Base-by-base conservation (phyloP, 805 yeast species). In the Candida taoyuanica region DNA sequence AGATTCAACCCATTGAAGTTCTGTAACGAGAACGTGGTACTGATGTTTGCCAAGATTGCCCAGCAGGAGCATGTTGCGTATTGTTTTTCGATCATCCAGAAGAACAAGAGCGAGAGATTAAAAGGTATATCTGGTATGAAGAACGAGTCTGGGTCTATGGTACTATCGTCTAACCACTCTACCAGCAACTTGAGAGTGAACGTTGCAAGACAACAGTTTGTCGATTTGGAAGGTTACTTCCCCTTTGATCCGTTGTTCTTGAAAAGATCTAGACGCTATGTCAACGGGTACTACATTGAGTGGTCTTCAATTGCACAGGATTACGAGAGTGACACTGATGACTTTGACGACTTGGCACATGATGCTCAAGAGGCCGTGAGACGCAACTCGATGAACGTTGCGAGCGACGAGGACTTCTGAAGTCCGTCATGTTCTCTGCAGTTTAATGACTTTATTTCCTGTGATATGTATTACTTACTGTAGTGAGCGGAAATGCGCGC, bases 161-260 rank as follows among this genome's bases (percentile, higher is more conserved):
- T 32, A 15, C 4, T 27, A 11, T 21, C 31, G 3, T 15, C 17
- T 7, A 8, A 9, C 12, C 8, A 9, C 16, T 23, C 14, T 11
- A 43, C 39, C 20, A 40, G 39, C 31, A 38, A 33, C 55, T 53
- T 23, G 56, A 64, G 53, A 20, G 44, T 54, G 23, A 49, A 59
- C 7, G 70, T 71, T 21, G 76, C 77, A 39, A 80, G 80, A 53
- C 89, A 85, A 55, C 96, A 88, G 55, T 87, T 85, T 54, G 72
- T 85, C 48, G 95, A 87, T 53, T 68, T 91, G 36, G 96, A 89
- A 58, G 88, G 93, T n/a, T 91, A 87, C 58, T 91, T 91, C 62
- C 98, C 98, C 11, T 91, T 85, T 58, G 98, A 91, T 65, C 98
- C 98, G 1, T 62, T 93, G 44, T 76, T 84, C 35, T 70, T 91